phyloP scores from a whole-genome alignment of 2,329 filamentous ascomycete species.

The Alternaria incomplexa region DNA sequence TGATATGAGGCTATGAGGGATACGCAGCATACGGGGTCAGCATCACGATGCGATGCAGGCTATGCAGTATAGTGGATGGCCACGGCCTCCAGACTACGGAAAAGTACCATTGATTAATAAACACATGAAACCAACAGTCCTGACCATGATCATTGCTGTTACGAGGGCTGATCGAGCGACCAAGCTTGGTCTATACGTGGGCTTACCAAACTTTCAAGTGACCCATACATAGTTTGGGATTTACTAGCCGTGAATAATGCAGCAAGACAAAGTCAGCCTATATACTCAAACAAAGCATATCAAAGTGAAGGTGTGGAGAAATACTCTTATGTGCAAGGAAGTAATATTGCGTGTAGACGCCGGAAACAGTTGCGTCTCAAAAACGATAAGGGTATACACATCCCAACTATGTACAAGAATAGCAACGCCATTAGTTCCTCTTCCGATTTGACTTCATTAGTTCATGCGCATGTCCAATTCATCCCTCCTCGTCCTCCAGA shows the following conservation, averaged over 20 bases:
- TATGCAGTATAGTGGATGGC: neutral
- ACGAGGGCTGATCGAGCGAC: neutral
- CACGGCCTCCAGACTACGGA: neutral
- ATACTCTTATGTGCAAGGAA: neutral
- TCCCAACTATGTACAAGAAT: slow-evolving; percentile 22
- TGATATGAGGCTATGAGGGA: neutral
- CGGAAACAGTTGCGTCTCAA: neutral
- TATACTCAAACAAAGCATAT: neutral
- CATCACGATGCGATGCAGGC: neutral
- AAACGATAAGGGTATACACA: slow-evolving; percentile 21
- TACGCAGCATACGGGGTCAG: neutral
- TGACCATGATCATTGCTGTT: neutral
- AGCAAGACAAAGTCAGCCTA: neutral
- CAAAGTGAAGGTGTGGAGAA: neutral
- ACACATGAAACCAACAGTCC: neutral
- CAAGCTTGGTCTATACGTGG: neutral
- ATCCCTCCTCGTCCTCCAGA: neutral
- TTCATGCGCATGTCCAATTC: neutral
- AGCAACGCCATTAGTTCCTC: neutral
- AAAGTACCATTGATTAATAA: neutral
- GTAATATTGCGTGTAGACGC: neutral
- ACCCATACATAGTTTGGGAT: neutral
- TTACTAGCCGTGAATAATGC: neutral
- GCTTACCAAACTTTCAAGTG: neutral
- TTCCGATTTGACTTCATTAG: neutral